Conservation (phyloP, 2,329 filamentous ascomycete genomes). For the Pyrenophora tritici-repentis region DNA sequence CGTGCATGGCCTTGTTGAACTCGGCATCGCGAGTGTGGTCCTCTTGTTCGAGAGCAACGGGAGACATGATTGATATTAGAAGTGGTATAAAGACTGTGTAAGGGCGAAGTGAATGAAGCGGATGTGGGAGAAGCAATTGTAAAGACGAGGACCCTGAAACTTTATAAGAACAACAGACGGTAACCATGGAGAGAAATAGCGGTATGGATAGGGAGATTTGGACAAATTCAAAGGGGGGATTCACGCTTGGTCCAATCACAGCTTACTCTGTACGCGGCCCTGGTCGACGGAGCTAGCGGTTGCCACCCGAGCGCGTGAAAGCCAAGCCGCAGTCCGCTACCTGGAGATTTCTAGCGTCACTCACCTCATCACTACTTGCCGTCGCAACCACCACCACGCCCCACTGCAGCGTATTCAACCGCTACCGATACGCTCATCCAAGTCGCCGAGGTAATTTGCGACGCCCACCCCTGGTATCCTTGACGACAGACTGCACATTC, state of each 20-base stretch:
- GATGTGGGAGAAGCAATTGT: conserved; percentile 23
- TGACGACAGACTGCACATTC: conserved; percentile 1
- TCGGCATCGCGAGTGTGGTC: conserved; percentile 84
- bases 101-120: conserved; percentile 4
- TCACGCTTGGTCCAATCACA: conserved; percentile 20
- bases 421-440: conserved; percentile 14
- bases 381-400: conserved; percentile 14
- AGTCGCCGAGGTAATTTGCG: background rate
- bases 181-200: conserved; percentile 29
- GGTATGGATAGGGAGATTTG: conserved; percentile 34
- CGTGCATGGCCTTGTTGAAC: conserved; percentile 90
- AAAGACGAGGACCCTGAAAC: conserved; percentile 17
- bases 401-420: conserved; percentile 18
- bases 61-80: conserved; percentile 54
- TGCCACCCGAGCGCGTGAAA: conserved; percentile 19
- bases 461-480: background rate
- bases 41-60: conserved; percentile 72
- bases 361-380: conserved; percentile 9
- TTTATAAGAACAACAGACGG: conserved; percentile 8
- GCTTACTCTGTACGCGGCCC: conserved; percentile 19
- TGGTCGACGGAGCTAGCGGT: conserved; percentile 13
- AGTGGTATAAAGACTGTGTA: conserved; percentile 1
- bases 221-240: conserved; percentile 20
- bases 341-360: conserved; percentile 27
- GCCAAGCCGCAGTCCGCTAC: conserved; percentile 21